phyloP scores from a whole-genome alignment of 1,284 basidiomycete species.

The Cystobasidiaceae sp. region DNA sequence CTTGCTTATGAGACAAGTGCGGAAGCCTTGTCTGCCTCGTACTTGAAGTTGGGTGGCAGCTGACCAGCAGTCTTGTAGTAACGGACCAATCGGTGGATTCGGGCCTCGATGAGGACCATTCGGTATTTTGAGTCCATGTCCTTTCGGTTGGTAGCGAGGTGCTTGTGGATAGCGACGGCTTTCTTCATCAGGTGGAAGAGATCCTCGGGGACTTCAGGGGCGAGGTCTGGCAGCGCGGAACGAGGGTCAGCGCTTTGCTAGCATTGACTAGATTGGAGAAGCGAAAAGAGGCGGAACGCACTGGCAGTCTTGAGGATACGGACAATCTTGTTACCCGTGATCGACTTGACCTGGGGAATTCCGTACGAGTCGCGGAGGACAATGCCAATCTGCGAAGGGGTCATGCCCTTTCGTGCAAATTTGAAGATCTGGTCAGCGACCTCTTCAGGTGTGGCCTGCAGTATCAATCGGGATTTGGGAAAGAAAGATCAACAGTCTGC shows the following conservation, averaged over 20 bases:
- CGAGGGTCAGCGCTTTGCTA: not conserved
- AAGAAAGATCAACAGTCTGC: not conserved
- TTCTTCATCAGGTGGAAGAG: slow-evolving; percentile 99
- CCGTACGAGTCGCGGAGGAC: slow-evolving; percentile 97
- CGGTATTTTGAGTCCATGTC: slow-evolving; percentile 95
- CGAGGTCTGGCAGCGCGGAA: slow-evolving; percentile 66
- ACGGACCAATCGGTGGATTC: slow-evolving; percentile 80
- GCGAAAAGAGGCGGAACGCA: slow-evolving; percentile 50
- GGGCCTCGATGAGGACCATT: slow-evolving; percentile 79
- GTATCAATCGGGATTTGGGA: not conserved
- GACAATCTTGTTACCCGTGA: slow-evolving; percentile 99
- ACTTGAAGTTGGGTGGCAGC: slow-evolving; percentile 96
- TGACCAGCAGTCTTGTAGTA: slow-evolving; percentile 99
- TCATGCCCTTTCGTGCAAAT: slow-evolving; percentile 94
- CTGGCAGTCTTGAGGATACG: slow-evolving; percentile 95
- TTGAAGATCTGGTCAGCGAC: slow-evolving; percentile 95
- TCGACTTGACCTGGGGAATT: slow-evolving; percentile 91
- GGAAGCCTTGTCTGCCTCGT: slow-evolving; percentile 86
- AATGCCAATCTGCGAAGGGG: slow-evolving; percentile 97
- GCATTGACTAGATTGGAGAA: not conserved
- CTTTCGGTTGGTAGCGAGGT: slow-evolving; percentile 96
- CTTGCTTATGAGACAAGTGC: slow-evolving; percentile 46
- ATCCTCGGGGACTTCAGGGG: slow-evolving; percentile 97
- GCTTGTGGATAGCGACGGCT: slow-evolving; percentile 98
- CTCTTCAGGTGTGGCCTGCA: slow-evolving; percentile 82